Evolutionary conservation across 169 alveolate species (phyloP), one percentile per base, ranked within the genome.

Genomic region (Pseudocohnilembus persalinus): DNA sequence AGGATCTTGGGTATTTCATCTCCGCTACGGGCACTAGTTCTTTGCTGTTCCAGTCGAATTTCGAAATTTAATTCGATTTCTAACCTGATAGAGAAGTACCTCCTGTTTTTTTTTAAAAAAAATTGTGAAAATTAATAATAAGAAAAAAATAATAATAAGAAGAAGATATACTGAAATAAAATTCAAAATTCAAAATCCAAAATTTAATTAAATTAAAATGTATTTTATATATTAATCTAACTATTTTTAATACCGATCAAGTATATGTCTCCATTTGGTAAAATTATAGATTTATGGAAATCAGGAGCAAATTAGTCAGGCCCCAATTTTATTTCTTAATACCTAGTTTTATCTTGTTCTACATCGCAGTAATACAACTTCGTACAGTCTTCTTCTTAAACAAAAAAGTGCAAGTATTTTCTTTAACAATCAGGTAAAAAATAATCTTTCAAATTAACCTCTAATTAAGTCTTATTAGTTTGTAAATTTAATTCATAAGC

Each of bases 241-340:
- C 20, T 49, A 20, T 49, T 49, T 11, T 49, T 49, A 11, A 11
- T 49, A 49, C 68, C 68, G 1, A 80, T 49, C 0, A 86, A 64
- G 31, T 72, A 86, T 25, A 86, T 29, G n/a, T 86, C 90, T 31
- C 90, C 90, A 79, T 80, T 80, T 30, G 90, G 90, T 16, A 74
- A 30, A 64, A 72, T 74, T 0, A 86, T 64, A 16, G 87, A 81
- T 86, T 81, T 86, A 80, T 86, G 90, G 79, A 86, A 86, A 30
- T 65, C 33, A 31, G 90, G 87, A 6, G 75, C 76, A 49, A 11
- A 49, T 20, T 49, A 20, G 68, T 49, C 20, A 11, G 4, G 26
- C 4, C 26, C 68, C 4, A 49, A 20, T 49, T 49, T 11, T 11
- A 49, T 49, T 20, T 11, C 68, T 4, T 49, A 4, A 49, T 11